Conservation (phyloP, 2,329 filamentous ascomycete species). For the Penicillium concentricum region DNA sequence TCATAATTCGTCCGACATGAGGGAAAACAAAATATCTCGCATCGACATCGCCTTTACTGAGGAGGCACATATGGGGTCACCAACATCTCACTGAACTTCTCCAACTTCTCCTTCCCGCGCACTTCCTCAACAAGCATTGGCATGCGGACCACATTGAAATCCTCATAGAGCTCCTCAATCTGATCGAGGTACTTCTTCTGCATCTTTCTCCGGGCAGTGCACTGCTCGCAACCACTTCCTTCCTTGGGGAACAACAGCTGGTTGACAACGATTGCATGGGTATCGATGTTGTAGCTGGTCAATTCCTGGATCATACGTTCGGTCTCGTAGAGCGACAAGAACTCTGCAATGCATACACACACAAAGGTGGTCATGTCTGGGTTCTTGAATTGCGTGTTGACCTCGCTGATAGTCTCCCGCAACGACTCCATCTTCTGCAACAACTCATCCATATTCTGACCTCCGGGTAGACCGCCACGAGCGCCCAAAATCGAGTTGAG, state of each 20-base stretch:
- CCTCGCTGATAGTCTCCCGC: constrained; percentile 88
- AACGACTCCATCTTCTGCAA: constrained; percentile 92
- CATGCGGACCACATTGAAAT: constrained; percentile 99
- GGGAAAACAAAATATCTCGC: constrained; percentile 14
- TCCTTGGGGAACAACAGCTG: constrained; percentile 90
- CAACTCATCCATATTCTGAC: constrained; percentile 89
- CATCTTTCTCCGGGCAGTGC: constrained; percentile 92
- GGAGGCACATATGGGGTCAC: constrained; percentile 2
- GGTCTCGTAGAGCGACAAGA: constrained; percentile 94
- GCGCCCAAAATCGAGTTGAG: constrained; percentile 88
- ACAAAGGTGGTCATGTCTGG: constrained; percentile 94
- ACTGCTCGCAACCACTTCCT: constrained; percentile 87
- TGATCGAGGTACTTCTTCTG: constrained; percentile 99
- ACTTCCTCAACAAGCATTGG: constrained; percentile 94
- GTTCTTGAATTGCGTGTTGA: constrained; percentile 98
- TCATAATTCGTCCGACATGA: constrained; percentile 37
- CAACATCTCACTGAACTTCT: constrained; percentile 57
- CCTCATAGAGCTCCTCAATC: constrained; percentile 97
- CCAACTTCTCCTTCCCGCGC: constrained; percentile 87
- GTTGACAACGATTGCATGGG: constrained; percentile 96
- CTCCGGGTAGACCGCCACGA: constrained; percentile 75
- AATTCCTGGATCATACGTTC: constrained; percentile 99
- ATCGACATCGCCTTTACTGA: constrained; percentile 4
- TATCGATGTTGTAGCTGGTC: constrained; percentile 89
- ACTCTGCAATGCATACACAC: constrained; percentile 97